phyloP scores from a whole-genome alignment of 768 basidiomycete genomes.

The Lactarius evosmus region DNA sequence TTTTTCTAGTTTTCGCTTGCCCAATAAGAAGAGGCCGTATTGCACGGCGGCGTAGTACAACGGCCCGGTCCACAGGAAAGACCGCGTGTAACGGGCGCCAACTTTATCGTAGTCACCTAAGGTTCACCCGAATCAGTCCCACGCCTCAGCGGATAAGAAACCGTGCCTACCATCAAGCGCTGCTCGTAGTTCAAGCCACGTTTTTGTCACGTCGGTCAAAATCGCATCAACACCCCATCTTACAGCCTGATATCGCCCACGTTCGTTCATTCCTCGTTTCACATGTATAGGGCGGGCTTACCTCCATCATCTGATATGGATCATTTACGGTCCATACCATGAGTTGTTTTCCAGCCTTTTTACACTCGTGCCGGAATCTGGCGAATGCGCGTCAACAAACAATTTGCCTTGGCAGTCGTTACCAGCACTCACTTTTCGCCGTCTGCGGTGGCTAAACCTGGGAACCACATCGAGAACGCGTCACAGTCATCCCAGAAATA shows the following conservation, averaged over 20 bases:
- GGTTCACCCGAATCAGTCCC: background rate
- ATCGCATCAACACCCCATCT: constrained; percentile 47
- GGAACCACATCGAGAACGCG: constrained; percentile 83
- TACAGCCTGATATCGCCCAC: constrained; percentile 49
- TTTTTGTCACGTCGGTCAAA: constrained; percentile 44
- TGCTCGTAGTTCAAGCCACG: constrained; percentile 40
- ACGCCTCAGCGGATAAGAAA: constrained; percentile 1
- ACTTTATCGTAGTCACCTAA: constrained; percentile 29
- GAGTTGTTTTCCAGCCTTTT: constrained; percentile 71
- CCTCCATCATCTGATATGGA: constrained; percentile 87
- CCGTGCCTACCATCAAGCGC: constrained; percentile 31
- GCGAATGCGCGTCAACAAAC: background rate
- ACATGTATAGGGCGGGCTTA: constrained; percentile 34
- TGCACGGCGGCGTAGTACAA: constrained; percentile 26
- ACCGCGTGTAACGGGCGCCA: constrained; percentile 24
- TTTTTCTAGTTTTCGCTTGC: constrained; percentile 21
- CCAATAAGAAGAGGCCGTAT: background rate
- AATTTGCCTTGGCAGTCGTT: background rate
- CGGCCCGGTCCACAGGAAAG: constrained; percentile 28
- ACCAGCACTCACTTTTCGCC: constrained; percentile 56
- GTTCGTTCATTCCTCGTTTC: constrained; percentile 32
- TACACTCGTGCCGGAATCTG: constrained; percentile 81
- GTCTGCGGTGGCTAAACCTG: constrained; percentile 62
- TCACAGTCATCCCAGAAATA: constrained; percentile 90
- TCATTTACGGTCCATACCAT: constrained; percentile 98